Percentiles rank a stretch among this genome's conserved stretches.
These are phyloP conservation scores for Pythium folliculosum DNA, from an alignment of 352 stramenopile genomes.

Conservation along the genomic window DNA sequence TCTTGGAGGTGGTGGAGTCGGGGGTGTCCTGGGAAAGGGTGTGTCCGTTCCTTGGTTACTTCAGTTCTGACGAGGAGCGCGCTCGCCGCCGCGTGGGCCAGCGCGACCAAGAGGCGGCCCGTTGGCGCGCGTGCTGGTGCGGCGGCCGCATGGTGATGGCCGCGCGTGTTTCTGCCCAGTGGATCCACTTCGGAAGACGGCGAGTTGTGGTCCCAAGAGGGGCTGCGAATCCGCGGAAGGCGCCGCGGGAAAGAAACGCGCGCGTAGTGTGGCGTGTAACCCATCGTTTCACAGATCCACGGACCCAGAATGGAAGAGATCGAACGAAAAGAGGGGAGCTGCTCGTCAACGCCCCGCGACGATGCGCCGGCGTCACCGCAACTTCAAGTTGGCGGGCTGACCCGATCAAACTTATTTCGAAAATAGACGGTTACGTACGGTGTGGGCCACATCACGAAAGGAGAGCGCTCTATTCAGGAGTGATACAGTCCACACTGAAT, in stretches of 20 bases:
- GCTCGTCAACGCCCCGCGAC: conserved; percentile 17
- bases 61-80: conserved; percentile 9
- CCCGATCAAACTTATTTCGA: conserved; percentile 1
- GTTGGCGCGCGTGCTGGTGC: conserved; percentile 1
- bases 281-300: not conserved
- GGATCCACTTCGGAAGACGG: conserved; percentile 1
- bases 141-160: not conserved
- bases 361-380: conserved; percentile 11
- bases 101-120: not conserved
- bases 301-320: not conserved
- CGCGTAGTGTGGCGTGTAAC: not conserved
- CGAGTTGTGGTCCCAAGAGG: not conserved
- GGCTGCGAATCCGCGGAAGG: conserved; percentile 3
- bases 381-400: conserved; percentile 20
- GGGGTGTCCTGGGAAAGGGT: not conserved
- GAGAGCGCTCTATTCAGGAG: conserved; percentile 2
- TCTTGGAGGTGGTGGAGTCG: conserved; percentile 10
- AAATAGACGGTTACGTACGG: not conserved
- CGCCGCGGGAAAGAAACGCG: conserved; percentile 25
- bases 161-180: conserved; percentile 28
- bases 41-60: conserved; percentile 3
- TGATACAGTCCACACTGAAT: not conserved
- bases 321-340: not conserved
- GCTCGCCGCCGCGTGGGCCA: not conserved
- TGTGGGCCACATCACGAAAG: conserved; percentile 3